phyloP scores from a whole-genome alignment of 2,329 filamentous ascomycete species.

The Plectosphaerella plurivora region DNA sequence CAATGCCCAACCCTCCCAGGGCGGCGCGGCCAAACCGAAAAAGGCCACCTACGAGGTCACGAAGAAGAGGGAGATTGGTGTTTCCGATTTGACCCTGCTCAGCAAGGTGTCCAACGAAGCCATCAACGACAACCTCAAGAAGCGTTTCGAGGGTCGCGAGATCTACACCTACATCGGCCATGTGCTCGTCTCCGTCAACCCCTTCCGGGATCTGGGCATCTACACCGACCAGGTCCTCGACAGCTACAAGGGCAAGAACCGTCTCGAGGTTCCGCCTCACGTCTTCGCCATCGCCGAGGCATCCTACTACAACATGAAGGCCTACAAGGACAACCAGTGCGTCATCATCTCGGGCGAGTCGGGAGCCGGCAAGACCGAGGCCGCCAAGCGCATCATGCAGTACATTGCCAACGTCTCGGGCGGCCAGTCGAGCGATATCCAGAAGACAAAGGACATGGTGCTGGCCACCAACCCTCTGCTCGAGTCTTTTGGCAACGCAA shows the following conservation, averaged over 20 bases:
- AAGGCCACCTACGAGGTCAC: slow-evolving; percentile 94
- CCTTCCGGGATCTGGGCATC: slow-evolving; percentile 94
- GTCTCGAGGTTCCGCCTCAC: slow-evolving; percentile 89
- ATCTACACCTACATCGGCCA: slow-evolving; percentile 99
- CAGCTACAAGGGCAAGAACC: slow-evolving; percentile 94
- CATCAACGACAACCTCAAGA: slow-evolving; percentile 98
- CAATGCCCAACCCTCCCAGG: slow-evolving; percentile 33
- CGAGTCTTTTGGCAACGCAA: slow-evolving; percentile 97
- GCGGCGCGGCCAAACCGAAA: slow-evolving; percentile 64
- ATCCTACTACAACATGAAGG: slow-evolving; percentile 99
- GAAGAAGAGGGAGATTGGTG: slow-evolving; percentile 99
- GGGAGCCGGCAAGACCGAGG: slow-evolving; percentile 96
- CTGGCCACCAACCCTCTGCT: slow-evolving; percentile 94
- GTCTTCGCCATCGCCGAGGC: slow-evolving; percentile 97
- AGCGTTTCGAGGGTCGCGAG: slow-evolving; percentile 93
- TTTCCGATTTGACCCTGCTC: slow-evolving; percentile 93
- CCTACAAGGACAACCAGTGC: slow-evolving; percentile 97
- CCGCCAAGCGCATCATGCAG: slow-evolving; percentile 98
- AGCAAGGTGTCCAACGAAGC: slow-evolving; percentile 99
- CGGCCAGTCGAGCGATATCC: slow-evolving; percentile 77
- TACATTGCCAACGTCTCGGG: slow-evolving; percentile 98
- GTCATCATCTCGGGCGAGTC: slow-evolving; percentile 99
- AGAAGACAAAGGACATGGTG: slow-evolving; percentile 99
- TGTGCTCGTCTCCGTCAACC: slow-evolving; percentile 98
- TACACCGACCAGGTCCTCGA: slow-evolving; percentile 93